Base-by-base conservation (phyloP, 192 early-diverging fungal genomes). In the Coemansia sp. region DNA sequence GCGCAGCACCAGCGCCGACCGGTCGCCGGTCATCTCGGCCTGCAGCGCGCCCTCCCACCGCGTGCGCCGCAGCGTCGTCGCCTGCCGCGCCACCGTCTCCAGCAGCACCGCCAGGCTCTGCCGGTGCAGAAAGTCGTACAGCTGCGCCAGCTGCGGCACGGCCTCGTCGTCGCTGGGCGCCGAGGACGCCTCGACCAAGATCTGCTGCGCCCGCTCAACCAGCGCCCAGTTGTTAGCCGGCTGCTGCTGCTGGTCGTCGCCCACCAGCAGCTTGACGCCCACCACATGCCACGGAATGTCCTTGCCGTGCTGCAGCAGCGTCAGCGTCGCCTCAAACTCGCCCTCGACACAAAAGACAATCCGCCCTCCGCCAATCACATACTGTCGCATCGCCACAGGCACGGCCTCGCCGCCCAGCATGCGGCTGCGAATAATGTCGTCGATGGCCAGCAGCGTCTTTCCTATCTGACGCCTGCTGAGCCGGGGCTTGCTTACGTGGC, bases 91-190 rank as follows among this genome's bases (percentile, higher is more conserved):
- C n/a, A 95, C 71, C 10, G 89, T 85, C 47, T 94, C 92, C 11
- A 94, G 75, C 66, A 91, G 85, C 24, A 91, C 79, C 9, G 87
- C 89, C 16, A 90, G 78, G 44, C 89, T 86, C 22, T 91, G 86
- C 38, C 83, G 78, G 46, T 93, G 90, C 63, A 95, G 55, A 79
- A 90, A 92, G 67, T 93, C 89, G 65, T 93, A 93, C 38, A 95
- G 76, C 38, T 85, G 86, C 3, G 91, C 85, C 29, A 95, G 86
- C 29, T 91, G 90, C 13, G 89, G 86, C 36, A 86, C 65, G 6
- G 52, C 67, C 24, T 46, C 63, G 9, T 29, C 44, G 20, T 18
- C 39, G 10, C 55, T 33, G 0, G 10, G 18, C 5, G 71, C 74
- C 0, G 71, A n/a, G 27, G 60, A 68, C 7, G 76, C 53, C 38